phyloP scores from a whole-genome alignment of 1,139 yeast species.

The Martiniozyma asiatica region DNA sequence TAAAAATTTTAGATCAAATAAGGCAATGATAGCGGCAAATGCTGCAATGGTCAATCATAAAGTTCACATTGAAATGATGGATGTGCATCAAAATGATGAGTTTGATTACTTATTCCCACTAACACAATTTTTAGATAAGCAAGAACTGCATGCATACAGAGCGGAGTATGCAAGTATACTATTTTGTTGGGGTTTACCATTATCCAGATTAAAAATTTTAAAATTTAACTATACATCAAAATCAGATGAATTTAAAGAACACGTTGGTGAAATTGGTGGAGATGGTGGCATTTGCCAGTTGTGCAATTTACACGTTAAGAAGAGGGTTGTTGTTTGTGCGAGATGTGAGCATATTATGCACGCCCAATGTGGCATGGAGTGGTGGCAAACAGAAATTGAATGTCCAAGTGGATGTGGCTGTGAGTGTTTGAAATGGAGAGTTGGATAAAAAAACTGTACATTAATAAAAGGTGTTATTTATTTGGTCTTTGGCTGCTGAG shows the following conservation, averaged over 20 bases:
- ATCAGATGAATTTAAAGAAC: slow-evolving; percentile 23
- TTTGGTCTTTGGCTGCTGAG: no score
- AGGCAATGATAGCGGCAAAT: no score
- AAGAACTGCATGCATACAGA: slow-evolving; percentile 41
- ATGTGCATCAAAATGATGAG: no score
- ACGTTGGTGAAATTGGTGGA: slow-evolving; percentile 31
- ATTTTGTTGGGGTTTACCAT: slow-evolving; percentile 73
- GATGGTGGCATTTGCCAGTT: slow-evolving; percentile 36
- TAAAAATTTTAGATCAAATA: no score
- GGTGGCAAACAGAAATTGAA: slow-evolving; percentile 59
- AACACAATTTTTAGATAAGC: slow-evolving; percentile 34
- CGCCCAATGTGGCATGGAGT: slow-evolving; percentile 61
- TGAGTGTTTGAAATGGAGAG: slow-evolving; percentile 48
- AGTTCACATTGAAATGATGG: slow-evolving; percentile 42
- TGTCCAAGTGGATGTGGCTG: slow-evolving; percentile 95
- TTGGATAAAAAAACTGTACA: no score
- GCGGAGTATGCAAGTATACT: slow-evolving; percentile 71
- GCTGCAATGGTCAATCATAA: no score
- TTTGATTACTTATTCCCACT: no score
- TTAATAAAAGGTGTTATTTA: no score
- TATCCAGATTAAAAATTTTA: slow-evolving; percentile 62
- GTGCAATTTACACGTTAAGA: slow-evolving; percentile 51
- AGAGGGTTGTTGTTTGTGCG: slow-evolving; percentile 56
- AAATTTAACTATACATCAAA: slow-evolving; percentile 36
- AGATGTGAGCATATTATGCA: slow-evolving; percentile 74